Percentiles rank a stretch among this genome's conserved stretches.
These are phyloP conservation scores for Artemisia tridentata DNA, from an alignment of 129 eudicot genomes.

Conservation along the genomic window DNA sequence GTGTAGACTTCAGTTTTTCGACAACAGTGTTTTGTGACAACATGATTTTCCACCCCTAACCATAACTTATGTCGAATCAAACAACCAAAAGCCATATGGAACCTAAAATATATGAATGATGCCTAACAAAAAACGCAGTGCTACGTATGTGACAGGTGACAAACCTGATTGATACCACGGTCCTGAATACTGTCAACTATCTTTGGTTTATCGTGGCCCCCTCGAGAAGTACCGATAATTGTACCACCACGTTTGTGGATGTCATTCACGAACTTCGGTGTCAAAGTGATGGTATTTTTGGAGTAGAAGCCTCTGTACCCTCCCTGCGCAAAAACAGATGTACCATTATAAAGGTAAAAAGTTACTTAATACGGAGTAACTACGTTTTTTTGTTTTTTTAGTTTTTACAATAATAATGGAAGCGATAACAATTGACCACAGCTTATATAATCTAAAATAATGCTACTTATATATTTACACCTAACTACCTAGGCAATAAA, in stretches of 20 bases:
- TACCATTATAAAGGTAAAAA: not conserved
- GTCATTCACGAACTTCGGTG: slow-evolving; percentile 77
- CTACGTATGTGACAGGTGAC: too few species aligned
- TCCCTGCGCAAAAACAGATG: slow-evolving; percentile 56
- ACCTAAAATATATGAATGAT: not conserved
- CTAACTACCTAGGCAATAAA: too few species aligned
- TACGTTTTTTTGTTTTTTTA: slow-evolving; percentile 4
- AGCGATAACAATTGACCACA: slow-evolving; percentile 6
- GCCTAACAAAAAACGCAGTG: not conserved
- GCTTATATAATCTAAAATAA: not conserved
- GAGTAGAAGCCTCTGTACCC: slow-evolving; percentile 91
- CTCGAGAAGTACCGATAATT: slow-evolving; percentile 78
- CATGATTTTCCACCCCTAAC: not conserved
- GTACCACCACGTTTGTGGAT: slow-evolving; percentile 98
- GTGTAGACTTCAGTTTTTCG: too few species aligned
- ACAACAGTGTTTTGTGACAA: too few species aligned
- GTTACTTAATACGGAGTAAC: not conserved
- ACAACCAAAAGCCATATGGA: slow-evolving; percentile 23
- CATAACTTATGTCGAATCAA: not conserved
- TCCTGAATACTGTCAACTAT: slow-evolving; percentile 93
- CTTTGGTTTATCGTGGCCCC: slow-evolving; percentile 81
- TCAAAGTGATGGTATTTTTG: slow-evolving; percentile 59
- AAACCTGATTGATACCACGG: slow-evolving; percentile 87
- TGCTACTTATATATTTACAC: too few species aligned
- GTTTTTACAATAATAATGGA: not conserved